Evolutionary conservation across 768 basidiomycete species (phyloP), one percentile per base, ranked within the genome.

Genomic region (Candolleomyces eurysporus): DNA sequence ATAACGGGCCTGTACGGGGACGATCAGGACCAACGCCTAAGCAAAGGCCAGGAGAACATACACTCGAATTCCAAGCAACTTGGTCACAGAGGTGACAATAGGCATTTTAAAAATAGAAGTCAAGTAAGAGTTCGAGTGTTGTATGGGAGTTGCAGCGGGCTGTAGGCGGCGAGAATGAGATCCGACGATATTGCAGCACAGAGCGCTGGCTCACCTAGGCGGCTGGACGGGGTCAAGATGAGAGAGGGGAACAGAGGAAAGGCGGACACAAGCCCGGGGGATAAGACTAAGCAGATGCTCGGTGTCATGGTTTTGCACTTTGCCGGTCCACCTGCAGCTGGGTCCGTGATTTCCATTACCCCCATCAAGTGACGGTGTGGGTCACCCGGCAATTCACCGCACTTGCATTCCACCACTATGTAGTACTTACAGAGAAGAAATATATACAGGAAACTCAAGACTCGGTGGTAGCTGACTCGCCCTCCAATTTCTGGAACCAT

Each of bases 61-160:
- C 90, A 90, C 80, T 49, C 82, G 79, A 63, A 91, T 91, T 36
- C 78, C 80, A 40, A 91, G 79, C 48, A 90, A 67, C 68, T 87
- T 81, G 14, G 89, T 91, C 61, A 92, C 72, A 5, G 81, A 67
- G 1, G 90, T 92, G 0, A 75, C 72, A 48, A 84, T 72, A 39
- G 75, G 68, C 79, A 81, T 75, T 16, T 50, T 68, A 32, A 45
- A 31, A 21, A 32, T 46, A 5, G 31, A 22, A 61, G 46, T 36
- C 50, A 26, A 32, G 61, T 53, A 19, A 53, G 42, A 19, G 40
- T 14, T 54, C 16, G 40, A 54, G 55, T 17, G 26, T 43, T 17
- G 10, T 17, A 11, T 10, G 51, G 51, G 30, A 30, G 45, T 46
- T 21, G 10, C 45, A 21, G 19, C 45, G 9, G 6, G 1, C 45